A percentile compares a stretch with the other conserved stretches of the same genome.
Evolutionary conservation across 2,329 filamentous ascomycete genomes (phyloP).

Genomic region (Alternaria ventricosa): DNA sequence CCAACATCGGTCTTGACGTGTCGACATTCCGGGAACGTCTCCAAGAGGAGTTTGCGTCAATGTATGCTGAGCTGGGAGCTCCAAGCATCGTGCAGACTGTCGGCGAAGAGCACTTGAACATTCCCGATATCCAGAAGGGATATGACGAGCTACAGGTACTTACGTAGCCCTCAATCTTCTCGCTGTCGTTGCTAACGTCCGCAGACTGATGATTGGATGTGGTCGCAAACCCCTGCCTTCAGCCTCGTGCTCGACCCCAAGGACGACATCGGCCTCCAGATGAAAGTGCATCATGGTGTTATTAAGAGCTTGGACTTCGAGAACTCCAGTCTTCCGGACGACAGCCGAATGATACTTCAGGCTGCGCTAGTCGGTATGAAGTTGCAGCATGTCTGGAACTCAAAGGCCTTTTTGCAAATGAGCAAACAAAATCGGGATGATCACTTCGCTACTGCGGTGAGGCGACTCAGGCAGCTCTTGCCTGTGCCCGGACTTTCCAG

Average conservation of each 20-base stretch:
- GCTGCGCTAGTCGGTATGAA: conserved; percentile 45
- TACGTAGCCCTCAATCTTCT: conserved; percentile 2
- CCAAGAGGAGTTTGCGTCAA: conserved; percentile 65
- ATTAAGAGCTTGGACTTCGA: conserved; percentile 58
- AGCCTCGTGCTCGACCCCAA: conserved; percentile 63
- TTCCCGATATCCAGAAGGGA: conserved; percentile 66
- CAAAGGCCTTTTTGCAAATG: conserved; percentile 35
- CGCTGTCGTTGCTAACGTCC: conserved; percentile 40
- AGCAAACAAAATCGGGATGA: conserved; percentile 23
- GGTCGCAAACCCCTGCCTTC: conserved; percentile 85
- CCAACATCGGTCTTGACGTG: conserved; percentile 72
- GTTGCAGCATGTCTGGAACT: conserved; percentile 59
- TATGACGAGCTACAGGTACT: conserved; percentile 67
- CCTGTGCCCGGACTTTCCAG: conserved; percentile 25
- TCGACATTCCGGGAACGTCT: conserved; percentile 54
- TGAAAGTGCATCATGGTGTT: conserved; percentile 60
- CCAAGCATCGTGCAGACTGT: conserved; percentile 54
- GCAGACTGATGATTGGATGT: conserved; percentile 76
- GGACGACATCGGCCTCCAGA: conserved; percentile 40
- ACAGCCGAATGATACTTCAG: conserved; percentile 23
- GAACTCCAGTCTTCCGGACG: conserved; percentile 5
- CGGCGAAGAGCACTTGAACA: conserved; percentile 59
- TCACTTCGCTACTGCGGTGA: conserved; percentile 15
- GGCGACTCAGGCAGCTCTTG: conserved; percentile 29
- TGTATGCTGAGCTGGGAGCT: conserved; percentile 64